Evolutionary conservation across 495 filamentous ascomycete genomes (phyloP).

Genomic region (Daldinia vernicosa): DNA sequence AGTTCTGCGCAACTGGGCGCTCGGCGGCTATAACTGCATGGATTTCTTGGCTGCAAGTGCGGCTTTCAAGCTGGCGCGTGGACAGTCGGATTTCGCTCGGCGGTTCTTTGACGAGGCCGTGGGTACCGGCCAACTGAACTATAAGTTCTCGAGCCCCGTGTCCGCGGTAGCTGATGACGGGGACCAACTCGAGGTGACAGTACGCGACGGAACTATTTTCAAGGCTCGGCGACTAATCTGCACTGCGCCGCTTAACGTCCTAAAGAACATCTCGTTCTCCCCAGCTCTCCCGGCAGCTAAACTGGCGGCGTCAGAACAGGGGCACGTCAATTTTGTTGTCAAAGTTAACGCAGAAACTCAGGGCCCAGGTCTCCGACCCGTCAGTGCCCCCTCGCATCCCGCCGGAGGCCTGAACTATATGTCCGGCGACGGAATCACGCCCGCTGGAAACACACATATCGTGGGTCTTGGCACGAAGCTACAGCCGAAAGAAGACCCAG

Average conservation of each 20-base stretch:
- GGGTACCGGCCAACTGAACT: background rate
- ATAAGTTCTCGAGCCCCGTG: background rate
- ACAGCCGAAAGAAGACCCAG: background rate
- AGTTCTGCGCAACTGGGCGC: background rate
- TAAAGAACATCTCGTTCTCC: background rate
- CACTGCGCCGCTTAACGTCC: background rate
- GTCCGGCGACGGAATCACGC: background rate
- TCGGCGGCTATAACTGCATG: background rate
- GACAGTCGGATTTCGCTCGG: slow-evolving; percentile 4
- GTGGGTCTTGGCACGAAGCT: slow-evolving; percentile 4
- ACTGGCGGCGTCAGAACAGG: background rate
- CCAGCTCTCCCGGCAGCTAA: background rate
- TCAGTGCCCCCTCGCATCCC: background rate
- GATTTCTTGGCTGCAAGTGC: background rate
- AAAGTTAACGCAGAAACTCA: background rate
- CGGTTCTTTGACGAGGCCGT: slow-evolving; percentile 3
- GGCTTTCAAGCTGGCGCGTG: background rate
- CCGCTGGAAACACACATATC: background rate
- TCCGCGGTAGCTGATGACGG: background rate
- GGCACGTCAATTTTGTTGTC: background rate
- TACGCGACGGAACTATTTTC: background rate
- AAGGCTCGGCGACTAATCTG: background rate
- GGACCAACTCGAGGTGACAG: background rate
- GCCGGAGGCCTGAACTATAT: background rate
- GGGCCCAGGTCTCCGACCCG: background rate